A percentile compares a stretch with the other conserved stretches of the same genome.
Conservation (phyloP, 2,329 filamentous ascomycete species). For the Penicillium brevicompactum region DNA sequence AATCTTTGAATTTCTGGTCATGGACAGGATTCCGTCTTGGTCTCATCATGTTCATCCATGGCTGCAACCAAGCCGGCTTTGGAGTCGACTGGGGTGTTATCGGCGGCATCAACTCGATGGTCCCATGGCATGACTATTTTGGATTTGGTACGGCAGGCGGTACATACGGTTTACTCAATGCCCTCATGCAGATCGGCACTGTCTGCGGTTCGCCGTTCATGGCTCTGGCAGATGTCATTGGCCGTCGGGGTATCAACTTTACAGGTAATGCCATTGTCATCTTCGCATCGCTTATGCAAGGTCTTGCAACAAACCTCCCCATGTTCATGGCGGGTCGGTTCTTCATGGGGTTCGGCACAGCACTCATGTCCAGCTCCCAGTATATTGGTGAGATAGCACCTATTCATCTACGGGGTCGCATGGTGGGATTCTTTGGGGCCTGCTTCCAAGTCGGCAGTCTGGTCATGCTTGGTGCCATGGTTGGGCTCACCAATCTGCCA, state of each 20-base stretch:
- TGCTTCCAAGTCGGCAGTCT: constrained; percentile 51
- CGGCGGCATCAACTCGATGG: constrained; percentile 48
- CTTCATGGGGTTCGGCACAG: constrained; percentile 41
- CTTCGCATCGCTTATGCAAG: constrained; percentile 46
- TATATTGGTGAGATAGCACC: constrained; percentile 43
- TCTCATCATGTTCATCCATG: constrained; percentile 50
- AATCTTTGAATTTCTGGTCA: constrained; percentile 46
- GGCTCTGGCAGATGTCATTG: constrained; percentile 54
- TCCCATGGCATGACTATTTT: constrained; percentile 49
- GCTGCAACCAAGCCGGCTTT: constrained; percentile 52
- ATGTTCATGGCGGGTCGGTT: constrained; percentile 45
- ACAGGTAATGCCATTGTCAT: constrained; percentile 50
- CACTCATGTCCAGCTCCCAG: constrained; percentile 41
- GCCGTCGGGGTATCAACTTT: constrained; percentile 54
- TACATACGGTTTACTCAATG: constrained; percentile 49
- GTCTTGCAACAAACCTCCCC: constrained; percentile 25
- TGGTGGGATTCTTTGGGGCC: constrained; percentile 53
- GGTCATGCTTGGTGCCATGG: constrained; percentile 47
- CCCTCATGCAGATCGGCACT: constrained; percentile 52
- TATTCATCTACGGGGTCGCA: constrained; percentile 41
- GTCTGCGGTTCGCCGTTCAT: constrained; percentile 54
- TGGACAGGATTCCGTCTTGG: constrained; percentile 45
- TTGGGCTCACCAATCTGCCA: constrained; percentile 43
- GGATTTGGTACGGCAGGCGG: constrained; percentile 45
- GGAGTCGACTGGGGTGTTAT: constrained; percentile 56